A percentile compares a stretch with the other conserved stretches of the same genome.
phyloP scores from a whole-genome alignment of 2,329 filamentous ascomycete species.

The Trichophyton simii region DNA sequence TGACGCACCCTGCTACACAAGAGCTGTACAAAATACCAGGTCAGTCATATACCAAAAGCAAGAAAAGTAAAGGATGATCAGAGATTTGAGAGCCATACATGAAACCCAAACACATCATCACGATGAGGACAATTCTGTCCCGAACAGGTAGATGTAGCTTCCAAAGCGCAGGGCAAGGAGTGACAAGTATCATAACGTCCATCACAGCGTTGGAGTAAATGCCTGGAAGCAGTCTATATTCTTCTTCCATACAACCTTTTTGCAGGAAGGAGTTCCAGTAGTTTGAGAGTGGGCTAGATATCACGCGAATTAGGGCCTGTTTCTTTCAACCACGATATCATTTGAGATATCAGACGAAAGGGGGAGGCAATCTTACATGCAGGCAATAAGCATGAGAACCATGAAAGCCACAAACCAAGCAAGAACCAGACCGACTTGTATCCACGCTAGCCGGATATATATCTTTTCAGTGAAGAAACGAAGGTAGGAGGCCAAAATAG shows the following conservation, averaged over 20 bases:
- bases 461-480: constrained; percentile 8
- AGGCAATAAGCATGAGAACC: constrained; percentile 11
- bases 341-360: too few species aligned
- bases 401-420: constrained; percentile 12
- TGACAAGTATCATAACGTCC: constrained; percentile 12
- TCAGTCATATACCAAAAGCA: too few species aligned
- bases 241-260: constrained; percentile 10
- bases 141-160: constrained; percentile 11
- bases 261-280: constrained; percentile 9
- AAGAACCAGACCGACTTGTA: constrained; percentile 8
- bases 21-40: constrained; percentile 5
- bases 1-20: constrained; percentile 11
- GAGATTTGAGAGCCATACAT: constrained; percentile 8
- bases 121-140: constrained; percentile 11
- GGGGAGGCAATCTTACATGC: constrained; percentile 7
- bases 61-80: too few species aligned
- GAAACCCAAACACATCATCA: constrained; percentile 14
- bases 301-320: not conserved
- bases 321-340: not conserved
- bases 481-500: constrained; percentile 13
- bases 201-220: constrained; percentile 12
- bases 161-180: constrained; percentile 14
- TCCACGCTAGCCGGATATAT: constrained; percentile 8
- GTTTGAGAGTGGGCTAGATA: constrained; percentile 8
- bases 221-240: constrained; percentile 5